Percentiles rank a stretch among this genome's conserved stretches.
phyloP scores from a whole-genome alignment of 345 rosid genomes.

The Chamaenerion angustifolium region DNA sequence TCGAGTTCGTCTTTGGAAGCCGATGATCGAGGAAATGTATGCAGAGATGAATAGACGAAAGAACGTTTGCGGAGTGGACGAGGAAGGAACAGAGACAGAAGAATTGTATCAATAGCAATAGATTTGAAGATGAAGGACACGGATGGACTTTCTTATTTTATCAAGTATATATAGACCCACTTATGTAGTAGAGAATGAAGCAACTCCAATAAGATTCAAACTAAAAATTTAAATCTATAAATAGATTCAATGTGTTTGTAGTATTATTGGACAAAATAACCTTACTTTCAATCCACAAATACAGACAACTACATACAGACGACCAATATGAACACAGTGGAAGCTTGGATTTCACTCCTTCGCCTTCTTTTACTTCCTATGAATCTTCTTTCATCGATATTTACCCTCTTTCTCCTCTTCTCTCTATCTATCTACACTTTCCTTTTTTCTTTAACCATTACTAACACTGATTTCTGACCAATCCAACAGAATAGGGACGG shows the following conservation, averaged over 20 bases:
- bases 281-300: constrained; percentile 1
- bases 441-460: background rate
- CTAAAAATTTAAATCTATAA: too few species aligned
- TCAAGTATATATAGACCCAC: too few species aligned
- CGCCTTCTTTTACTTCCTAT: constrained; percentile 3
- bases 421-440: constrained; percentile 16
- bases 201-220: too few species aligned
- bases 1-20: constrained; percentile 94
- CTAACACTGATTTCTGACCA: background rate
- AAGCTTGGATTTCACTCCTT: constrained; percentile 1
- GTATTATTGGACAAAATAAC: too few species aligned
- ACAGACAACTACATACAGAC: background rate
- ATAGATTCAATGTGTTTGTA: too few species aligned
- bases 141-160: too few species aligned
- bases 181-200: too few species aligned
- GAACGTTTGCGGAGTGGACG: constrained; percentile 10
- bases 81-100: constrained; percentile 21
- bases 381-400: constrained; percentile 3
- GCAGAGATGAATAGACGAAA: constrained; percentile 68
- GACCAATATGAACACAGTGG: background rate
- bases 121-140: background rate
- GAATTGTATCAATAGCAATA: constrained; percentile 11
- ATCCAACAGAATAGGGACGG: background rate
- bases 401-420: constrained; percentile 4
- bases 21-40: constrained; percentile 97